A percentile compares a stretch with the other conserved stretches of the same genome.
Conservation (phyloP, 2,329 filamentous ascomycete genomes). For the Ceratocystis cacaofunesta region DNA sequence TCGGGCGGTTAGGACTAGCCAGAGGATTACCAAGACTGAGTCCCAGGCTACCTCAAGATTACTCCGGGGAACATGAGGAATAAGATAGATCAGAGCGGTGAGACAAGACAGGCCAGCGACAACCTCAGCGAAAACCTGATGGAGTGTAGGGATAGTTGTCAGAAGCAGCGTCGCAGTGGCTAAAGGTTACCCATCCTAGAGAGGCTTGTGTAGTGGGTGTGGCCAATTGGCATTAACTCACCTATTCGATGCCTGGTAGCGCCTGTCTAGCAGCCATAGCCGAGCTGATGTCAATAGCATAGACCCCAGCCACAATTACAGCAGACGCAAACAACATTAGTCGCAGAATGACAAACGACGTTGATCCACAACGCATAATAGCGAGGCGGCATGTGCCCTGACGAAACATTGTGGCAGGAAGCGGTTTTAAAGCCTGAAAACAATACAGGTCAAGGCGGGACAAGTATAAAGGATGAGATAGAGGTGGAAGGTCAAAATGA, state of each 20-base stretch:
- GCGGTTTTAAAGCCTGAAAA: neutral
- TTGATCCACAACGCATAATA: conserved; percentile 6
- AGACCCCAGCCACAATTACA: conserved; percentile 12
- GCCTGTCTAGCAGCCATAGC: conserved; percentile 2
- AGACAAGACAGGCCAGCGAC: conserved; percentile 11
- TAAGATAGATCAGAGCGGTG: conserved; percentile 15
- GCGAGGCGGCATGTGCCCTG: neutral
- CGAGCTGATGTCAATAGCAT: conserved; percentile 14
- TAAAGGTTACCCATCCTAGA: neutral
- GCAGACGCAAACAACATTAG: conserved; percentile 14
- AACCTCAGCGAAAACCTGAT: conserved; percentile 11
- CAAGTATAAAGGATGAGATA: neutral
- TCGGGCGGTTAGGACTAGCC: conserved; percentile 12
- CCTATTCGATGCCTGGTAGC: conserved; percentile 13
- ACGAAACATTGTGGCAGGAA: neutral
- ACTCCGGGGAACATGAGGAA: conserved; percentile 11
- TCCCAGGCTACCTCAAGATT: conserved; percentile 14
- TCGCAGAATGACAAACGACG: conserved; percentile 10
- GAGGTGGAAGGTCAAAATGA: neutral
- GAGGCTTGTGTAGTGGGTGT: neutral
- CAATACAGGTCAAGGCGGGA: neutral
- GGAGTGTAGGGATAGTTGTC: neutral
- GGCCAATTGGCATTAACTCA: neutral
- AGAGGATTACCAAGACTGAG: conserved; percentile 12
- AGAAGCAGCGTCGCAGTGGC: neutral